Conservation (phyloP, 192 early-diverging fungal species). For the Coemansia sp. region DNA sequence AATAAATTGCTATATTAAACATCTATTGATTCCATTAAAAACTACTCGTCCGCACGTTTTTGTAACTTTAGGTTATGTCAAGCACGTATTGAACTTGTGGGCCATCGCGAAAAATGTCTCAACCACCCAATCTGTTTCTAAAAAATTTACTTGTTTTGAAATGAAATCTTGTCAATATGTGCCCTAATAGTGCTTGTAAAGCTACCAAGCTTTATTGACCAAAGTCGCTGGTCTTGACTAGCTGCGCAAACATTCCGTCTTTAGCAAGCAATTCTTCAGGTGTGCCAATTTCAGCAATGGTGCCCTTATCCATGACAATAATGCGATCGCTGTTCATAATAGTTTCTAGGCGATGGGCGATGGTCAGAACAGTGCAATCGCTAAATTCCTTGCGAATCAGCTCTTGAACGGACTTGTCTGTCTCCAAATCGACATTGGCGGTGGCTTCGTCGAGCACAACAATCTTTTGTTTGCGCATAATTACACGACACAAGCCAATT, state of each 20-base stretch:
- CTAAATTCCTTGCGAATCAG: conserved; percentile 59
- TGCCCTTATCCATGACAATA: conserved; percentile 72
- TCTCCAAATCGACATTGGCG: conserved; percentile 58
- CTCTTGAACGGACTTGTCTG: conserved; percentile 21
- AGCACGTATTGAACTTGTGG: not conserved
- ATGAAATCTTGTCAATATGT: not conserved
- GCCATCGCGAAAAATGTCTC: not conserved
- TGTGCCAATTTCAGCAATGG: conserved; percentile 63
- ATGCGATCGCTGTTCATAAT: conserved; percentile 69
- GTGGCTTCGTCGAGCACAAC: conserved; percentile 74
- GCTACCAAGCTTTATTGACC: not conserved
- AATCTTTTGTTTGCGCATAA: conserved; percentile 60
- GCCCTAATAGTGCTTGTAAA: not conserved
- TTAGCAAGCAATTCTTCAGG: conserved; percentile 61
- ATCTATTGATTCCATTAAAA: not conserved
- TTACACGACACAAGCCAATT: conserved; percentile 62
- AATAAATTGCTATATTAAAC: not conserved
- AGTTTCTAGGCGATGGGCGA: conserved; percentile 76
- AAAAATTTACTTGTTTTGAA: not conserved
- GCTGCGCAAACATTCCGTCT: conserved; percentile 25
- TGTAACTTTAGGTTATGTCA: not conserved
- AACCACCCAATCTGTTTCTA: not conserved
- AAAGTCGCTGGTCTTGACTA: conserved; percentile 30
- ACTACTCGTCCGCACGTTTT: not conserved
- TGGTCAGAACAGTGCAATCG: conserved; percentile 59